These are phyloP conservation scores for Blastobotrys apis DNA, from an alignment of 1,139 yeast genomes.

Conservation along the genomic window DNA sequence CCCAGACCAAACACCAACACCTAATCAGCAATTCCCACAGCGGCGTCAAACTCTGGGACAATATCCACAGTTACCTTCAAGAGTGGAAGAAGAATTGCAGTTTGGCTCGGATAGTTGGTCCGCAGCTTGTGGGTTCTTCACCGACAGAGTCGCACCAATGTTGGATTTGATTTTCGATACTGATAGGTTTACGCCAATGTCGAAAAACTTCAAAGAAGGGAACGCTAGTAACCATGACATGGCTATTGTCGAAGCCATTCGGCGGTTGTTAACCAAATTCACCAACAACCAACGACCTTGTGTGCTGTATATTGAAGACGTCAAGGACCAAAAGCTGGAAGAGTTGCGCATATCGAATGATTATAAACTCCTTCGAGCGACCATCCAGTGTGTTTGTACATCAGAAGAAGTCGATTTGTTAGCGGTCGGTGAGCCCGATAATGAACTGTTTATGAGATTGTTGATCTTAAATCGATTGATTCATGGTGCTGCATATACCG, in stretches of 20 bases:
- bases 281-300: conserved; percentile 23
- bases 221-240: conserved; percentile 23
- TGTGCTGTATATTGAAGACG: conserved; percentile 29
- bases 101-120: conserved; percentile 23
- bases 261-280: conserved; percentile 22
- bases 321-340: conserved; percentile 31
- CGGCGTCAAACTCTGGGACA: neutral
- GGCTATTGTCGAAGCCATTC: conserved; percentile 35
- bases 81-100: conserved; percentile 8
- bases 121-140: conserved; percentile 24
- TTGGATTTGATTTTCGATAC: conserved; percentile 29
- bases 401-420: conserved; percentile 20
- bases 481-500: conserved; percentile 6
- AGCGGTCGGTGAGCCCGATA: conserved; percentile 26
- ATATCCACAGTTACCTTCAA: neutral
- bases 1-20: neutral
- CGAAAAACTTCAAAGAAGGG: neutral
- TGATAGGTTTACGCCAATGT: conserved; percentile 19
- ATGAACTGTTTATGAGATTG: conserved; percentile 20
- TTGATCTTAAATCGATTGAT: conserved; percentile 24
- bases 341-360: conserved; percentile 35
- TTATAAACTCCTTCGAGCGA: conserved; percentile 32
- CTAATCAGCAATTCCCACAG: neutral
- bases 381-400: conserved; percentile 30
- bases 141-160: conserved; percentile 24